Percentiles rank a stretch among this genome's conserved stretches.
These are phyloP conservation scores for Gyromitra esculenta DNA, from an alignment of 2,329 filamentous ascomycete species.

Conservation along the genomic window DNA sequence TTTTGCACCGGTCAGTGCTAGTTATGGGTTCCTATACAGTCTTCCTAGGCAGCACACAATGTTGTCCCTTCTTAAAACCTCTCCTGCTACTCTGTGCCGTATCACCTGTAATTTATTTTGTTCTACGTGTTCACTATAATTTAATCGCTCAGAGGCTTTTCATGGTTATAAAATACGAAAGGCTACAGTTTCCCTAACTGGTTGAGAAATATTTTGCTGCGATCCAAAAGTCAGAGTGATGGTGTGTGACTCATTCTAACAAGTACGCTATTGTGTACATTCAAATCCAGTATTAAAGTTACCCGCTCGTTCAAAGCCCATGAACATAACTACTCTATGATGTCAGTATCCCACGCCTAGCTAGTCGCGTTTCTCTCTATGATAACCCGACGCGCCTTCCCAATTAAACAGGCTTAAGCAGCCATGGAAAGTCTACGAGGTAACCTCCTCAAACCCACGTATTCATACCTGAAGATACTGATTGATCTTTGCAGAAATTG, in stretches of 20 bases:
- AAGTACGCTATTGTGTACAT: not conserved
- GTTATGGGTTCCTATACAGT: too few relatives aligned
- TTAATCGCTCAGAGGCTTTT: not conserved
- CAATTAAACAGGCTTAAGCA: not conserved
- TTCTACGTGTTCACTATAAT: too few relatives aligned
- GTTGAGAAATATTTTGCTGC: not conserved
- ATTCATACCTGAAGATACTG: not conserved
- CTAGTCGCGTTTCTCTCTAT: not conserved
- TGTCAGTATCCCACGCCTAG: constrained; percentile 1
- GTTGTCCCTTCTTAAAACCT: too few relatives aligned
- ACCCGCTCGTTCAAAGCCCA: not conserved
- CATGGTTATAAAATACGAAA: not conserved
- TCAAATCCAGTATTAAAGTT: not conserved
- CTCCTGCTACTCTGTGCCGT: too few relatives aligned
- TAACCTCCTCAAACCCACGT: not conserved
- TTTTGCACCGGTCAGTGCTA: too few relatives aligned
- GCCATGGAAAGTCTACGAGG: constrained; percentile 45
- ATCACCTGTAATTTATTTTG: too few relatives aligned
- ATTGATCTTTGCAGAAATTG: constrained; percentile 21
- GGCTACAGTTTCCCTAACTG: not conserved
- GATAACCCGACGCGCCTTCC: not conserved
- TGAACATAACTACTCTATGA: not conserved
- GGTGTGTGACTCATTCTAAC: not conserved
- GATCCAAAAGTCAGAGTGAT: not conserved
- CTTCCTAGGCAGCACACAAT: too few relatives aligned